phyloP scores from a whole-genome alignment of 305 asterid species.

The Fraxinus xanthoxyloides region DNA sequence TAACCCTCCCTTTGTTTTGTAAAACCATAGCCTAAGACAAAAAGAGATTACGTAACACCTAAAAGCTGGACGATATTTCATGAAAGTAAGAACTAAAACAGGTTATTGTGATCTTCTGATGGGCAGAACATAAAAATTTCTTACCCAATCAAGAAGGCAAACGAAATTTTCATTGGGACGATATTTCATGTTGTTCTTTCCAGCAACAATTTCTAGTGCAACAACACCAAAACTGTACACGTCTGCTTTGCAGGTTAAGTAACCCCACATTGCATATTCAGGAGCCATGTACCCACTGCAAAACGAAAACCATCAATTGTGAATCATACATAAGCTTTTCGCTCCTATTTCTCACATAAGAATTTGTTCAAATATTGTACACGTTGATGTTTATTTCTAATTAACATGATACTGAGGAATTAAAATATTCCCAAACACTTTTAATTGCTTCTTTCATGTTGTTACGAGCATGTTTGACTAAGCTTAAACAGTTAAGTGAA shows the following conservation, averaged over 20 bases:
- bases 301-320: background rate
- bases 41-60: too few species aligned
- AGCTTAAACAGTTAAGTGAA: background rate
- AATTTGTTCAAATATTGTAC: background rate
- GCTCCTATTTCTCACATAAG: background rate
- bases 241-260: conserved; percentile 51
- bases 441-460: background rate
- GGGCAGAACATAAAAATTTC: background rate
- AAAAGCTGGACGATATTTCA: background rate
- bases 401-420: background rate
- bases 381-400: background rate
- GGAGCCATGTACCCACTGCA: conserved; percentile 61
- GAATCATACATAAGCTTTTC: background rate
- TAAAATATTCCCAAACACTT: background rate
- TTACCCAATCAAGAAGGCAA: conserved; percentile 59
- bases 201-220: conserved; percentile 47
- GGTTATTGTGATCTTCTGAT: background rate
- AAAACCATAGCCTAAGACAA: conserved; percentile 46
- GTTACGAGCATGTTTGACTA: background rate
- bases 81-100: background rate
- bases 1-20: conserved; percentile 36
- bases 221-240: conserved; percentile 58
- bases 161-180: conserved; percentile 39
- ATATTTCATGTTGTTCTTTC: conserved; percentile 48
- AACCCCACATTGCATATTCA: conserved; percentile 56